A percentile compares a stretch with the other conserved stretches of the same genome.
Conservation (phyloP, 1,139 yeast genomes). For the Debaryomyces fabryi region DNA sequence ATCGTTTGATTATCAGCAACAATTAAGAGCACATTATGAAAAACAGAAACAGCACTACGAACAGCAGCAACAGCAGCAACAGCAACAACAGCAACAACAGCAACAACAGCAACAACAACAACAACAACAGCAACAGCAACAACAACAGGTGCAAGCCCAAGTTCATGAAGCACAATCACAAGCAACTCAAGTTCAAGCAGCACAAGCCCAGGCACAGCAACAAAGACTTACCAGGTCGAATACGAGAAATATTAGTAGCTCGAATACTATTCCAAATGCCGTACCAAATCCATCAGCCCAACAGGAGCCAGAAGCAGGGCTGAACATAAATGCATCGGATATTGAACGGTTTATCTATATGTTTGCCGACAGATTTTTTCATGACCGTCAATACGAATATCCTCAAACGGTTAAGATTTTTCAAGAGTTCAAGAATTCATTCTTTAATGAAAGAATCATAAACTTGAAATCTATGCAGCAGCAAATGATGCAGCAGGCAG, state of each 20-base stretch:
- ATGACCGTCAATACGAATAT: slow-evolving; percentile 46
- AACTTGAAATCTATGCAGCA: slow-evolving; percentile 34
- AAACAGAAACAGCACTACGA: slow-evolving; percentile 26
- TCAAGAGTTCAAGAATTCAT: slow-evolving; percentile 52
- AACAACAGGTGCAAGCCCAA: slow-evolving; percentile 11
- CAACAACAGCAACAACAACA: slow-evolving; percentile 18
- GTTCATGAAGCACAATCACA: slow-evolving; percentile 12
- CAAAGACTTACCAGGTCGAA: slow-evolving; percentile 9
- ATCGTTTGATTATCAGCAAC: slow-evolving; percentile 30
- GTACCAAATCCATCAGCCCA: slow-evolving; percentile 16
- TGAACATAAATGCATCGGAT: slow-evolving; percentile 39
- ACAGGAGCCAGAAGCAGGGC: slow-evolving; percentile 12
- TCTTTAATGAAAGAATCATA: slow-evolving; percentile 51
- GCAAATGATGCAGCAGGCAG: slow-evolving; percentile 21
- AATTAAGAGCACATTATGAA: slow-evolving; percentile 30
- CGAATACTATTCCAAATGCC: slow-evolving; percentile 14
- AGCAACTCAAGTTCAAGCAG: slow-evolving; percentile 17
- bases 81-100: slow-evolving; percentile 16
- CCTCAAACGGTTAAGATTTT: slow-evolving; percentile 53
- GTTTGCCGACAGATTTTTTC: slow-evolving; percentile 53
- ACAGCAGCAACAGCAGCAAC: slow-evolving; percentile 21
- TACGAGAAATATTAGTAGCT: slow-evolving; percentile 8
- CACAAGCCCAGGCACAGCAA: slow-evolving; percentile 15
- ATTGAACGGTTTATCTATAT: slow-evolving; percentile 52
- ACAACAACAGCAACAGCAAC: slow-evolving; percentile 20